Evolutionary conservation across 495 filamentous ascomycete species (phyloP).

Genomic region (Lasiosphaeriaceae sp.): DNA sequence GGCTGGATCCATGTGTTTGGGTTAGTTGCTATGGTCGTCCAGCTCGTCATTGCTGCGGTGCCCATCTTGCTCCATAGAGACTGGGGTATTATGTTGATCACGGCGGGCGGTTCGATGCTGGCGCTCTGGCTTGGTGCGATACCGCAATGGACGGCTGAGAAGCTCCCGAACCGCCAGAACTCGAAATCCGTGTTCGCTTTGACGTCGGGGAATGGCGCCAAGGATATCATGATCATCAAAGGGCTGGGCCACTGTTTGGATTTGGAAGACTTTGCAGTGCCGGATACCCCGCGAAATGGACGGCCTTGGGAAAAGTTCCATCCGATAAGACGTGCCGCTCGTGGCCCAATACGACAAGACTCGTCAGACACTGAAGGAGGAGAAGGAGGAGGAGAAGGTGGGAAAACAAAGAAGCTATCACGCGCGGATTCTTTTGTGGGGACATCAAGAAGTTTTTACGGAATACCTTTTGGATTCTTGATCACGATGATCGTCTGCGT

Average conservation of each 20-base stretch:
- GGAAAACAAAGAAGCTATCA: too few relatives aligned
- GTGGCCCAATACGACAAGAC: neutral
- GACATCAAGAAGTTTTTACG: too few relatives aligned
- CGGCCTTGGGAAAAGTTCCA: neutral
- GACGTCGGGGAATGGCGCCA: constrained; percentile 43
- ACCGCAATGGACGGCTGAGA: constrained; percentile 50
- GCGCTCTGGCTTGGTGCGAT: constrained; percentile 31
- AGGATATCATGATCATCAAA: constrained; percentile 41
- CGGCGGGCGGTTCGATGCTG: constrained; percentile 36
- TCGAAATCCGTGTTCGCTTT: constrained; percentile 33
- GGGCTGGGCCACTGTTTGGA: constrained; percentile 37
- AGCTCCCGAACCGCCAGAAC: too few relatives aligned
- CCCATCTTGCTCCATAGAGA: constrained; percentile 38
- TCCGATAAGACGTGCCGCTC: too few relatives aligned
- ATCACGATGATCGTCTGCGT: neutral
- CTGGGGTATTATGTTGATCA: constrained; percentile 45
- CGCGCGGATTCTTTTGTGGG: too few relatives aligned
- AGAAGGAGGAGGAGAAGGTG: too few relatives aligned
- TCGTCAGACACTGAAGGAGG: too few relatives aligned
- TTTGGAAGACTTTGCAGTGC: constrained; percentile 43
- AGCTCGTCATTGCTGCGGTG: constrained; percentile 45
- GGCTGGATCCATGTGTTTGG: constrained; percentile 17
- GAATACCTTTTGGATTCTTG: neutral
- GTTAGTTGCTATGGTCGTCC: constrained; percentile 32
- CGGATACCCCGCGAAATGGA: neutral